A percentile compares a stretch with the other conserved stretches of the same genome.
phyloP scores from a whole-genome alignment of 495 filamentous ascomycete genomes.

The Hypoxylon fuscum region DNA sequence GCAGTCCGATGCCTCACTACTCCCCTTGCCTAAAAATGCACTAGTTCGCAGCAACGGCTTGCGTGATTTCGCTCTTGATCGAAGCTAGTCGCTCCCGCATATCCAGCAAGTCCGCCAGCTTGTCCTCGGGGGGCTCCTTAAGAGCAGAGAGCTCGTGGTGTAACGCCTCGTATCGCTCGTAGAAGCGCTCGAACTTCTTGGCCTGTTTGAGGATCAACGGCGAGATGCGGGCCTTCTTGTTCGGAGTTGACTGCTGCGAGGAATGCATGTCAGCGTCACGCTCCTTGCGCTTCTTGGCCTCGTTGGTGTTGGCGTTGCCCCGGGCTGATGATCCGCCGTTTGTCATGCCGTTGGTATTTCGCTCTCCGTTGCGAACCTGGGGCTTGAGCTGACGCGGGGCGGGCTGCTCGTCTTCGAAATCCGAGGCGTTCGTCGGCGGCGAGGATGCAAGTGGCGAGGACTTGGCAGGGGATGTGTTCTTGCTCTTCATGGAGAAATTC shows the following conservation, averaged over 20 bases:
- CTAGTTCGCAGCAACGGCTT: conserved; percentile 49
- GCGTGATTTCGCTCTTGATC: conserved; percentile 76
- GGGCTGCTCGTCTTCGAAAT: conserved; percentile 57
- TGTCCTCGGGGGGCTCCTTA: conserved; percentile 61
- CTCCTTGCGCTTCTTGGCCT: conserved; percentile 53
- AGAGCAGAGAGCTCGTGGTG: conserved; percentile 65
- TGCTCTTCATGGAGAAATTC: conserved; percentile 48
- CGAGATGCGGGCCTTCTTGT: conserved; percentile 51
- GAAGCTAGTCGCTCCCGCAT: conserved; percentile 67
- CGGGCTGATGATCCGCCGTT: conserved; percentile 27
- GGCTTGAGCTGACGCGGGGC: conserved; percentile 46
- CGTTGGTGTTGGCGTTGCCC: conserved; percentile 14
- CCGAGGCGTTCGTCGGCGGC: conserved; percentile 79
- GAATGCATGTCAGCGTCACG: conserved; percentile 38
- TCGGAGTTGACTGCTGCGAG: conserved; percentile 41
- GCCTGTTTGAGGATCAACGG: conserved; percentile 61
- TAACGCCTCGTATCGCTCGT: conserved; percentile 69
- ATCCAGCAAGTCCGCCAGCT: conserved; percentile 64
- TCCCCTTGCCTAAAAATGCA: conserved; percentile 2
- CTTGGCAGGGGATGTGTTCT: conserved; percentile 70
- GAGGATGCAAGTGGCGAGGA: conserved; percentile 78
- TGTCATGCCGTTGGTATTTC: conserved; percentile 23
- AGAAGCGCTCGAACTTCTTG: conserved; percentile 67
- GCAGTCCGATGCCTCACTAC: neutral
- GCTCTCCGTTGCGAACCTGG: conserved; percentile 33